Percentiles rank a stretch among this genome's conserved stretches.
Conservation (phyloP, 2,329 filamentous ascomycete genomes). For the Gaeumannomyces tritici region DNA sequence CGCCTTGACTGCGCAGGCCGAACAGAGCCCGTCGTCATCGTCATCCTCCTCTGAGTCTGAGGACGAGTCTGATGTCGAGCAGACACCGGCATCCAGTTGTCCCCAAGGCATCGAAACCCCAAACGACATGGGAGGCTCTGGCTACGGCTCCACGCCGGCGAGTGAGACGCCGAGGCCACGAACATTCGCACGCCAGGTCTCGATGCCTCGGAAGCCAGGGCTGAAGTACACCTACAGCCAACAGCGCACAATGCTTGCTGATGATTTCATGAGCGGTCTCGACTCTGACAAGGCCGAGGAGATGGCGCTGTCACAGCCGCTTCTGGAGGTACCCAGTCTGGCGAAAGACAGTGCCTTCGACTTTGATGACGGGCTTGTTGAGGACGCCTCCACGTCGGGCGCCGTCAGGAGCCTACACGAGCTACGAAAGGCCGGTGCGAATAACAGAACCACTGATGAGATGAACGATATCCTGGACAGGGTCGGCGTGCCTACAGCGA, state of each 20-base stretch:
- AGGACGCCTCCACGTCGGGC: conserved; percentile 30
- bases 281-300: conserved; percentile 12
- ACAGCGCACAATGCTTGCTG: conserved; percentile 25
- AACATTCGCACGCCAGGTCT: conserved; percentile 11
- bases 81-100: conserved; percentile 8
- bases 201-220: conserved; percentile 19
- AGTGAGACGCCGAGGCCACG: conserved; percentile 9
- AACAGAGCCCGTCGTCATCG: conserved; percentile 13
- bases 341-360: conserved; percentile 16
- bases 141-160: conserved; percentile 7
- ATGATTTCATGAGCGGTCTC: conserved; percentile 14
- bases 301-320: conserved; percentile 13
- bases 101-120: background rate
- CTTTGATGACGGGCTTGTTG: conserved; percentile 32
- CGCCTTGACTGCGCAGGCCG: conserved; percentile 28
- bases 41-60: conserved; percentile 5
- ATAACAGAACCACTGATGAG: conserved; percentile 56
- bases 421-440: conserved; percentile 54
- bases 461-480: conserved; percentile 55
- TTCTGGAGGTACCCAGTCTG: conserved; percentile 13
- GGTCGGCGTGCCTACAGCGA: conserved; percentile 39
- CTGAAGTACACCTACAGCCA: conserved; percentile 29
- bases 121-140: background rate
- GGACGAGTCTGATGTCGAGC: conserved; percentile 9
- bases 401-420: conserved; percentile 57